Evolutionary conservation across 108 stramenopile genomes (phyloP), one percentile per base, ranked within the genome.

Genomic region (Epithemia pelagica): DNA sequence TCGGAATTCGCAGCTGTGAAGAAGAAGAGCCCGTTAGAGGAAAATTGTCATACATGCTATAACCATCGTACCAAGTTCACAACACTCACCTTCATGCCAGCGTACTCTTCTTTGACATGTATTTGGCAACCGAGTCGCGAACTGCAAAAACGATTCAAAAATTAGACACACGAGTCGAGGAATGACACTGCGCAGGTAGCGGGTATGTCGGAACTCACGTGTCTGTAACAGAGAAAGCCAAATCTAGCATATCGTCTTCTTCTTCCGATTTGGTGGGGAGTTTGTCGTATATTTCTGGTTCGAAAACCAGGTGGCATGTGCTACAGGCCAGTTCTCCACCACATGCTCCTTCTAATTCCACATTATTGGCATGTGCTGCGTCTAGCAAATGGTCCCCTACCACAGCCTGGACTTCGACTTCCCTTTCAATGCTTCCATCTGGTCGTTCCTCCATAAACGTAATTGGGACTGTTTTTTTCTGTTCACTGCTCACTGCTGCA

Each of bases 191-290:
- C n/a, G n/a, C n/a, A n/a, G n/a, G n/a, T n/a, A n/a, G n/a, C n/a
- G n/a, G n/a, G 54, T 54, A 66, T 51, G 28, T 54, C 31, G 29
- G n/a, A 24, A 92, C 91, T 85, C 60, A 88, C 83, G 98, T 99
- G 59, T 97, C 96, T 0, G 96, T 96, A 10, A 99, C 82, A 67
- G 95, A 96, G 73, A 94, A 96, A 1, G 98, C 98, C 56, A 99
- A 79, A 79, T 99, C 98, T 57, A 99, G 76, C 98, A 99, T 99
- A 74, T 99, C 98, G 21, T 96, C 96, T 75, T 99, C 98, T 64
- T 98, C 98, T 57, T 94, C 91, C 28, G 85, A 70, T 72, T 89
- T 96, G 52, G 77, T 70, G 15, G 95, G 95, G 8, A 99, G 88
- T 33, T 74, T 71, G 55, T 92, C 90, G 74, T 86, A 99, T 37